A percentile compares a stretch with the other conserved stretches of the same genome.
Evolutionary conservation across 371 early-diverging fungal species (phyloP).

Genomic region (Mucor circinelloides): DNA sequence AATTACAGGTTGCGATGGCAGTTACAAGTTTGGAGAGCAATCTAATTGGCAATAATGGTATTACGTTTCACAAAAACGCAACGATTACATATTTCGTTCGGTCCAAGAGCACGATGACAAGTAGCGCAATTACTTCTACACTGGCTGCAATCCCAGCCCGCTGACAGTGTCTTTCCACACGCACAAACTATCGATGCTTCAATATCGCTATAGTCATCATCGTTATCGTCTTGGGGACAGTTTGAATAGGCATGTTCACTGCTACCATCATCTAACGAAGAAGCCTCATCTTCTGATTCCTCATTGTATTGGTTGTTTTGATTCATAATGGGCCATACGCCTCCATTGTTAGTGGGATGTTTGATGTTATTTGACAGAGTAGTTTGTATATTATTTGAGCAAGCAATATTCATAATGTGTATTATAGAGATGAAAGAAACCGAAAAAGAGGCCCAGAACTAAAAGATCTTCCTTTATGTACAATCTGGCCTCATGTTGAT

Average conservation of each 20-base stretch:
- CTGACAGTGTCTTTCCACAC: conserved; percentile 12
- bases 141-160: conserved; percentile 17
- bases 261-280: not conserved
- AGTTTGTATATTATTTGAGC: not conserved
- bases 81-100: conserved; percentile 11
- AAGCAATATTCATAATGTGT: not conserved
- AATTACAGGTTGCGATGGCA: not conserved
- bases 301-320: not conserved
- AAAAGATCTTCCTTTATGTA: not conserved
- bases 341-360: not conserved
- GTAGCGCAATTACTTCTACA: conserved; percentile 15
- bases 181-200: conserved; percentile 5
- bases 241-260: not conserved
- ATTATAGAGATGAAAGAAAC: not conserved
- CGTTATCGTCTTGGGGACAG: not conserved
- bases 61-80: conserved; percentile 3
- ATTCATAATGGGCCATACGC: not conserved
- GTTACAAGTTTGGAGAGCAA: not conserved
- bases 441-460: not conserved
- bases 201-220: not conserved
- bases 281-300: not conserved
- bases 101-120: conserved; percentile 18
- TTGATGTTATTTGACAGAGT: not conserved
- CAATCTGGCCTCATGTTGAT: not conserved
- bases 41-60: not conserved